Evolutionary conservation across 805 yeast genomes (phyloP), one percentile per base, ranked within the genome.

Genomic region (Ogataea corticis): DNA sequence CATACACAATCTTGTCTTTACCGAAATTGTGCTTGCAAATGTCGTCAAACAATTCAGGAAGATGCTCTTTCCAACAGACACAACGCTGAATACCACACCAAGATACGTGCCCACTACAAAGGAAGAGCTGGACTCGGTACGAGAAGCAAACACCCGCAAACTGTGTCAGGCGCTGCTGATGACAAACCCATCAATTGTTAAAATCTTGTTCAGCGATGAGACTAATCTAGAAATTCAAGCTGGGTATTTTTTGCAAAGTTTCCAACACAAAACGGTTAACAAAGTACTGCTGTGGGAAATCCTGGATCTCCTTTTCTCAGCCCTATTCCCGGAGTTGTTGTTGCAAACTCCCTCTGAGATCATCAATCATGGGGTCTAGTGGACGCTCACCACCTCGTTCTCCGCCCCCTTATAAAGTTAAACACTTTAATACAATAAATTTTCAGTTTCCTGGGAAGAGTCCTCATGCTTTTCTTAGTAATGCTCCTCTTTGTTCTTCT

Each of bases 281-380:
- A 71, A 73, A 51, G 63, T 72, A 15, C 54, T 79, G 41, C 46
- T 73, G 5, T 69, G 71, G 58, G 67, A 63, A 33, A 17, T 77
- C 0, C 15, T 75, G 30, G 82, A 78, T 51, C 61, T 73, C 33
- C 13, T 73, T 0, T 52, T 77, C 7, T 57, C 69, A 11, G 64
- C 67, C 42, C 23, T 72, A 16, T 62, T 71, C 38, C 76, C 77
- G 1, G 77, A 73, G 33, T 23, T 59, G 10, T 6, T 28, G 19
- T 33, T 13, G 14, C 34, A 35, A 41, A 48, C 50, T 13, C 59
- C 52, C 9, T 33, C 48, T 10, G 49, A 48, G 12, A 43, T 48
- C 3, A 35, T 38, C 12, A 38, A 15, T 13, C 41, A 38, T 23
- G 41, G 29, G 14, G 29, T 12, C 28, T 29, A 14, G 21, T 35